Evolutionary conservation across 2,329 filamentous ascomycete genomes (phyloP).

Genomic region (Didymella arachidicola): DNA sequence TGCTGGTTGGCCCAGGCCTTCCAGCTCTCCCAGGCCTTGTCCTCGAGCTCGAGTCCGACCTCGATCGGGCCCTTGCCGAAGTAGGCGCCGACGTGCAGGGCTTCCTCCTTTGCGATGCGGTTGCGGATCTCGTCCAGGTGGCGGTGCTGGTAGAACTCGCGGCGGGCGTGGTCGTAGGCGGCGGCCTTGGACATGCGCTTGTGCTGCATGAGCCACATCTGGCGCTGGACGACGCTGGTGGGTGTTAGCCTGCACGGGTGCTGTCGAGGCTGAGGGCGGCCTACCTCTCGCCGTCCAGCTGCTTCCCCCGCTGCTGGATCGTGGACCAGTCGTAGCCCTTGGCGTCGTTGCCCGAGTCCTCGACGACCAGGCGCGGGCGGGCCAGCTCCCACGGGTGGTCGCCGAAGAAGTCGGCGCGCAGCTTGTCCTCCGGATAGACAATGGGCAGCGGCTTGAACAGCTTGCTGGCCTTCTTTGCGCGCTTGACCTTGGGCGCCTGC

Average conservation of each 20-base stretch:
- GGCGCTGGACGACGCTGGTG: constrained; percentile 85
- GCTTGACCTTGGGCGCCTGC: constrained; percentile 56
- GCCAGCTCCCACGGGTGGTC: constrained; percentile 99
- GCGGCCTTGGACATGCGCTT: constrained; percentile 65
- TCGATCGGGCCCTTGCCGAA: constrained; percentile 81
- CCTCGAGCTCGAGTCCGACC: constrained; percentile 82
- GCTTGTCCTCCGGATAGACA: constrained; percentile 80
- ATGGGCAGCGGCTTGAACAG: constrained; percentile 83
- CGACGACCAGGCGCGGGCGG: constrained; percentile 82
- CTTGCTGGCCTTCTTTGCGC: constrained; percentile 68
- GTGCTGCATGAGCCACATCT: constrained; percentile 77
- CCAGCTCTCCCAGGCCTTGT: constrained; percentile 82
- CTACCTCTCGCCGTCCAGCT: constrained; percentile 84
- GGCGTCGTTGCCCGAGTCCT: constrained; percentile 83
- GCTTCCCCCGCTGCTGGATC: constrained; percentile 76
- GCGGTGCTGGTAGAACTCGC: constrained; percentile 87
- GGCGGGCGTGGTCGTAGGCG: constrained; percentile 87
- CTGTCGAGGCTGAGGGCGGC: not conserved
- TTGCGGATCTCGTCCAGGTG: constrained; percentile 83
- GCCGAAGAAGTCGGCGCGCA: constrained; percentile 83
- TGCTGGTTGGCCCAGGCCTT: constrained; percentile 75
- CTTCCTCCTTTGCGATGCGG: constrained; percentile 87
- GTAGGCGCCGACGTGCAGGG: constrained; percentile 82
- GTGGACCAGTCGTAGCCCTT: constrained; percentile 81
- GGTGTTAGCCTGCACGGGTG: not conserved